Evolutionary conservation across 352 stramenopile genomes (phyloP), one percentile per base, ranked within the genome.

Genomic region (Globisporangium heterothallicum): DNA sequence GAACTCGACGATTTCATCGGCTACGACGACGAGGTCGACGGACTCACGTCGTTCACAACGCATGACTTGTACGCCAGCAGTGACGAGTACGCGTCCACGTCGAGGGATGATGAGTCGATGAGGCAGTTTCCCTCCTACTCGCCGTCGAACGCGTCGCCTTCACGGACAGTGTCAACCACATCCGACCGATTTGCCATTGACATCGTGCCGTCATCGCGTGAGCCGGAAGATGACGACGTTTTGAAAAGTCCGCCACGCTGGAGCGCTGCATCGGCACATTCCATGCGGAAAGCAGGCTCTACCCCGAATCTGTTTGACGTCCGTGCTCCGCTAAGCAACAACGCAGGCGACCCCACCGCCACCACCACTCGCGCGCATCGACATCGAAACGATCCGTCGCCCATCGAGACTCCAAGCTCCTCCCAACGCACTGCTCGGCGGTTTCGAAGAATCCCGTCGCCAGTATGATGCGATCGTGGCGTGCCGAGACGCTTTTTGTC

Each of bases 1-100:
- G 75, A 81, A 32, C 59, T 77, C 8, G 65, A 61, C 41, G 71
- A 84, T 4, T 85, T 87, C 22, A 19, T 75, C 13, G 73, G 76
- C 16, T 85, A 87, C 56, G 69, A 84, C 26, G 63, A 86, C 24
- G 55, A 50, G 25, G 70, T 74, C 25, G 69, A 79, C 36, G 57
- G 47, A 6, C 25, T 78, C 41, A 75, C 51, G 10, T 79, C 72
- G 3, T 83, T 79, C 58, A 74, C 66, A 3, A 61, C 60, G 7
- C 50, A 61, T 26, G 64, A 61, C 29, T 50, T 80, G 24, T 74
- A 80, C 46, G 22, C 54, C n/a, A 61, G 46, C 38, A 40, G 50
- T 46, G 45, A 55, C 14, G 54, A 18, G 26, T 41, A 47, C 22
- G 45, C 54, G n/a, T 44, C 34, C 6, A 6, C 26, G 4, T 46